These are phyloP conservation scores for Aspergillus tanneri DNA, from an alignment of 2,329 filamentous ascomycete species.

Conservation along the genomic window DNA sequence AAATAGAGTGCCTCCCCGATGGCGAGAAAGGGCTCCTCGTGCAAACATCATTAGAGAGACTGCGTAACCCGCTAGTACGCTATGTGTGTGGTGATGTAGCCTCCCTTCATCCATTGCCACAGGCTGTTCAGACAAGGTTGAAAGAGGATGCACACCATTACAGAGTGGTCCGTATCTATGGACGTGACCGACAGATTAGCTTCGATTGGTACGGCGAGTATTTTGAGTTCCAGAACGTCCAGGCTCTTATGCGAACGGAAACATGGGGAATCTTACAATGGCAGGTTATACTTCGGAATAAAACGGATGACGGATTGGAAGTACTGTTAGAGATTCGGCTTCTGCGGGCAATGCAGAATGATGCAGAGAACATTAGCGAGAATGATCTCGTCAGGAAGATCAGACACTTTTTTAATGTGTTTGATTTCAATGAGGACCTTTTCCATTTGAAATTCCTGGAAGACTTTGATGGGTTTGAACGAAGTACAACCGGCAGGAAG, in stretches of 20 bases:
- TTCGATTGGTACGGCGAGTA: constrained; percentile 45
- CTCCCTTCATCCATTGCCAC: constrained; percentile 40
- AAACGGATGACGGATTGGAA: constrained; percentile 4
- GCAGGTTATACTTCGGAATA: constrained; percentile 46
- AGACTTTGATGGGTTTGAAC: constrained; percentile 14
- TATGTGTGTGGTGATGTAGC: constrained; percentile 48
- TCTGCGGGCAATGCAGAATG: constrained; percentile 7
- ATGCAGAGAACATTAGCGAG: neutral
- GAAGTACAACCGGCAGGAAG: constrained; percentile 22
- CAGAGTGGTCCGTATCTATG: constrained; percentile 40
- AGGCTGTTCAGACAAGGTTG: constrained; percentile 14
- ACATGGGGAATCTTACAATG: constrained; percentile 41
- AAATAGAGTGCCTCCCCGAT: constrained; percentile 21
- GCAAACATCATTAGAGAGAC: constrained; percentile 44
- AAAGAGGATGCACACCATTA: constrained; percentile 27
- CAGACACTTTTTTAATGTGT: neutral
- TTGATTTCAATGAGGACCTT: constrained; percentile 11
- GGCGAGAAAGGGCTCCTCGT: constrained; percentile 42
- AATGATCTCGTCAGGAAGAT: neutral
- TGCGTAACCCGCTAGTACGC: constrained; percentile 47
- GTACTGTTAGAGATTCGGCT: constrained; percentile 20
- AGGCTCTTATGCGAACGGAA: constrained; percentile 22
- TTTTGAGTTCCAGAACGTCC: constrained; percentile 37
- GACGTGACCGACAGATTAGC: constrained; percentile 46
- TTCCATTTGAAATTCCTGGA: constrained; percentile 17